These are phyloP conservation scores for Saccharum hybrid DNA, from an alignment of 202 grass and related monocot genomes.

Conservation along the genomic window DNA sequence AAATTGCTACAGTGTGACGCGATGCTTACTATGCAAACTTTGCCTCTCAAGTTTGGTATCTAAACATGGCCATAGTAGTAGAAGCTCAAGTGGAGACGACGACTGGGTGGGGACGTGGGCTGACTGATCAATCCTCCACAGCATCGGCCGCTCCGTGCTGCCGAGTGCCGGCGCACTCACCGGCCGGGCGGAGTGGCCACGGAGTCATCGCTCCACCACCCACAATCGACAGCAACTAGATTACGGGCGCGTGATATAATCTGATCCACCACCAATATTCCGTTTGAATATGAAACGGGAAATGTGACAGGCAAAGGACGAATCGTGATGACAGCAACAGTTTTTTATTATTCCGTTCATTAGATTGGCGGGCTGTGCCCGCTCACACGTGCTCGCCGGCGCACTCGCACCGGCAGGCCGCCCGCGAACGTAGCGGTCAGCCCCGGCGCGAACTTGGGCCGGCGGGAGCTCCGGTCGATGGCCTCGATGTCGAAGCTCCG, in stretches of 20 bases:
- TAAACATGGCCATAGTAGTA: no score
- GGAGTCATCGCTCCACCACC: slow-evolving; percentile 40
- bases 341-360: slow-evolving; percentile 31
- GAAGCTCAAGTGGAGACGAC: slow-evolving; percentile 33
- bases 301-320: background rate
- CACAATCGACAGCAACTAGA: slow-evolving; percentile 41
- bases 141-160: slow-evolving; percentile 24
- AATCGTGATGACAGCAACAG: slow-evolving; percentile 39
- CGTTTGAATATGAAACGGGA: slow-evolving; percentile 23
- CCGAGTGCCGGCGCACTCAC: slow-evolving; percentile 51
- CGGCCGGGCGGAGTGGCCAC: slow-evolving; percentile 30
- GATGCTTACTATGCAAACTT: no score
- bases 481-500: slow-evolving; percentile 67
- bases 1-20: no score
- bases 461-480: slow-evolving; percentile 48
- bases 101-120: background rate
- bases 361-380: slow-evolving; percentile 34
- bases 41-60: no score
- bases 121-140: background rate
- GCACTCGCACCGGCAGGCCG: slow-evolving; percentile 64
- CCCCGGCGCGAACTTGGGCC: slow-evolving; percentile 65
- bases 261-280: slow-evolving; percentile 34
- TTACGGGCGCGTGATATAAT: slow-evolving; percentile 34
- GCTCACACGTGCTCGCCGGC: slow-evolving; percentile 49
- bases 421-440: slow-evolving; percentile 67